These are phyloP conservation scores for Cutaneotrichosporon daszewskae DNA, from an alignment of 1,284 basidiomycete genomes.

Conservation along the genomic window DNA sequence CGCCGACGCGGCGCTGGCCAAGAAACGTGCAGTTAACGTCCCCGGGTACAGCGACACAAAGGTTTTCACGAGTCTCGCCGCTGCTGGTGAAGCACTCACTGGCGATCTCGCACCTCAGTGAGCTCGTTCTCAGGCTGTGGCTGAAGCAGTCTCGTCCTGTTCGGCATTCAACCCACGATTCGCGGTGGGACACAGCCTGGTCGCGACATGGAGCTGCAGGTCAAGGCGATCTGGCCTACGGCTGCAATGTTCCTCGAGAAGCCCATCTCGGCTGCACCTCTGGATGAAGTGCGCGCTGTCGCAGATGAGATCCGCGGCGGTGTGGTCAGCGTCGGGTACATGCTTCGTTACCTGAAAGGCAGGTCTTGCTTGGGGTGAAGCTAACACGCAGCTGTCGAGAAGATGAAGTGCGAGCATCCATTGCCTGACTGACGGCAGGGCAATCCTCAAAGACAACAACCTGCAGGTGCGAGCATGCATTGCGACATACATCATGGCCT, in stretches of 20 bases:
- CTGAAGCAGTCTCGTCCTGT: too few relatives aligned
- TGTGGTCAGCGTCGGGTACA: background rate
- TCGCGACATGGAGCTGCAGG: background rate
- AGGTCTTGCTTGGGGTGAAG: background rate
- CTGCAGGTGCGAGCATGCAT: background rate
- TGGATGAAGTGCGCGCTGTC: background rate
- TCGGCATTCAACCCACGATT: slow-evolving; percentile 1
- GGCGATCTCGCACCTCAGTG: background rate
- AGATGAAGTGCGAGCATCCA: background rate
- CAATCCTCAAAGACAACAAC: background rate
- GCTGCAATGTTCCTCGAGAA: background rate
- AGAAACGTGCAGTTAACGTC: background rate
- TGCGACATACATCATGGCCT: slow-evolving; percentile 2
- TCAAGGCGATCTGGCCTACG: background rate
- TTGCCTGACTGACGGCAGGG: too few relatives aligned
- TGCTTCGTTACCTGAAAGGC: background rate
- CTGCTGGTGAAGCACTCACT: background rate
- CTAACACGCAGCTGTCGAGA: background rate
- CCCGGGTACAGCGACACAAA: background rate
- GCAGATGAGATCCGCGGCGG: background rate
- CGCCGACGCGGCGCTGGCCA: background rate
- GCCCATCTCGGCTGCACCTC: background rate
- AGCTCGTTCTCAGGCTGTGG: background rate
- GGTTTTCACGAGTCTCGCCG: background rate
- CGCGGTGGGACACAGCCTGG: background rate